Percentiles rank a stretch among this genome's conserved stretches.
Conservation (phyloP, 1,284 basidiomycete species). For the Salmacisia buchloeana region DNA sequence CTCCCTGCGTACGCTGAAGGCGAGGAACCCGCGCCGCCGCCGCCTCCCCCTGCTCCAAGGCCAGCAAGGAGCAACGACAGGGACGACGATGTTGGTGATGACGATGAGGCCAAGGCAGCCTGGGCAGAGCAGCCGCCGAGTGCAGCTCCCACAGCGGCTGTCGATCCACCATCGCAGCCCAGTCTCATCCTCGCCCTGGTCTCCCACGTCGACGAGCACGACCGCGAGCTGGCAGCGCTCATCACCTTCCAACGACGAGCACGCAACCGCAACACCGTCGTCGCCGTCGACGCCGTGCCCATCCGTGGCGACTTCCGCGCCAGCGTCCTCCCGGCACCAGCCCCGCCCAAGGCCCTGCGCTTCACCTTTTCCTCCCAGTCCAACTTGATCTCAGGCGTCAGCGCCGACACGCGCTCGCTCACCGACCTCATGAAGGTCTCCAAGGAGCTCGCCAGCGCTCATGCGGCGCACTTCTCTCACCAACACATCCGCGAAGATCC, state of each 20-base stretch:
- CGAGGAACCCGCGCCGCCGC: not conserved
- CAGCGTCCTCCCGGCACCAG: not conserved
- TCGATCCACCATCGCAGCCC: not conserved
- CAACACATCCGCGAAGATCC: constrained; percentile 21
- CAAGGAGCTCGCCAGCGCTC: constrained; percentile 19
- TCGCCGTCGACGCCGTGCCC: constrained; percentile 19
- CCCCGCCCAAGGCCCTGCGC: constrained; percentile 11
- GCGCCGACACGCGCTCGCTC: constrained; percentile 19
- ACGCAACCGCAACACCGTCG: constrained; percentile 16
- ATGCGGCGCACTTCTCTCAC: constrained; percentile 15
- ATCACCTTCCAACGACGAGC: constrained; percentile 24
- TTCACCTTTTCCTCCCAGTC: constrained; percentile 16
- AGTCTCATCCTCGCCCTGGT: constrained; percentile 30
- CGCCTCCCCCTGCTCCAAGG: not conserved
- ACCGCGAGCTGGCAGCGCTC: constrained; percentile 23
- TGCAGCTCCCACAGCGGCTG: constrained; percentile 11
- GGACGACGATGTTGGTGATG: not conserved
- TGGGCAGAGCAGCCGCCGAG: not conserved
- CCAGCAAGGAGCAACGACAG: not conserved
- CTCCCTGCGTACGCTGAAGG: constrained; percentile 19
- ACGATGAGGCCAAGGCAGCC: not conserved
- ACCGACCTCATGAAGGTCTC: constrained; percentile 30
- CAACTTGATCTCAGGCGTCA: constrained; percentile 14
- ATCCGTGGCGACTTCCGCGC: constrained; percentile 21
- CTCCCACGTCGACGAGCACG: constrained; percentile 19